Conservation (phyloP, 768 basidiomycete genomes). For the Leccinum disarticulatum region DNA sequence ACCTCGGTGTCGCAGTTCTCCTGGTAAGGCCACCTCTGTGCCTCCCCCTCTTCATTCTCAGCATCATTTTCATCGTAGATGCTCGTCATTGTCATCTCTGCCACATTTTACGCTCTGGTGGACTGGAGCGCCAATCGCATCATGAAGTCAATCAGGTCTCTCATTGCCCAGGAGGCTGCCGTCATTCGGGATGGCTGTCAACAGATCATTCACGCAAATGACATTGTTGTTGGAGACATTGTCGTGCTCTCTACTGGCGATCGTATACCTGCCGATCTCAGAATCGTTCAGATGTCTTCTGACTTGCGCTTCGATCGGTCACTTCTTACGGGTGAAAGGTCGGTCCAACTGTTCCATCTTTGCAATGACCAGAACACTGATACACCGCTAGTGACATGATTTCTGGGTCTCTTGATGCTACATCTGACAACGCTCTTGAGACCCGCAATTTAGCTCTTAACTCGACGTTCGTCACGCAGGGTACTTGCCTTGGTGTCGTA, state of each 20-base stretch:
- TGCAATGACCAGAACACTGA: neutral
- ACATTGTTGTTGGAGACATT: slow-evolving; percentile 59
- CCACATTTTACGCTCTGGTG: slow-evolving; percentile 49
- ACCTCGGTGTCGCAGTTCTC: slow-evolving; percentile 49
- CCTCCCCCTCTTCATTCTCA: neutral
- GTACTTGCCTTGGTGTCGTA: slow-evolving; percentile 41
- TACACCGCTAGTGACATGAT: slow-evolving; percentile 37
- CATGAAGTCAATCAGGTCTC: slow-evolving; percentile 57
- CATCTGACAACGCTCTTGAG: slow-evolving; percentile 50
- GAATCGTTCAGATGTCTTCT: slow-evolving; percentile 50
- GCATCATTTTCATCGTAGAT: slow-evolving; percentile 30
- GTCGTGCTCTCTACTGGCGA: slow-evolving; percentile 54
- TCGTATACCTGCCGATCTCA: slow-evolving; percentile 58
- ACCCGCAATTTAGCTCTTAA: slow-evolving; percentile 50
- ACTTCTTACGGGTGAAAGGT: slow-evolving; percentile 53
- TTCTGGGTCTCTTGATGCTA: slow-evolving; percentile 45
- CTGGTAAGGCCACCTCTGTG: slow-evolving; percentile 36
- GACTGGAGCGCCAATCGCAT: slow-evolving; percentile 50
- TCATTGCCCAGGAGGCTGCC: slow-evolving; percentile 59
- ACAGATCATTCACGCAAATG: slow-evolving; percentile 48
- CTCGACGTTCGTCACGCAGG: slow-evolving; percentile 43
- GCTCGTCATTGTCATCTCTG: slow-evolving; percentile 42
- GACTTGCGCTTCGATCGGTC: slow-evolving; percentile 55
- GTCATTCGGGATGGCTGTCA: slow-evolving; percentile 51
- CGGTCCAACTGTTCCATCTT: neutral